Percentiles rank a stretch among this genome's conserved stretches.
phyloP scores from a whole-genome alignment of 345 rosid species.

The Stellera chamaejasme region DNA sequence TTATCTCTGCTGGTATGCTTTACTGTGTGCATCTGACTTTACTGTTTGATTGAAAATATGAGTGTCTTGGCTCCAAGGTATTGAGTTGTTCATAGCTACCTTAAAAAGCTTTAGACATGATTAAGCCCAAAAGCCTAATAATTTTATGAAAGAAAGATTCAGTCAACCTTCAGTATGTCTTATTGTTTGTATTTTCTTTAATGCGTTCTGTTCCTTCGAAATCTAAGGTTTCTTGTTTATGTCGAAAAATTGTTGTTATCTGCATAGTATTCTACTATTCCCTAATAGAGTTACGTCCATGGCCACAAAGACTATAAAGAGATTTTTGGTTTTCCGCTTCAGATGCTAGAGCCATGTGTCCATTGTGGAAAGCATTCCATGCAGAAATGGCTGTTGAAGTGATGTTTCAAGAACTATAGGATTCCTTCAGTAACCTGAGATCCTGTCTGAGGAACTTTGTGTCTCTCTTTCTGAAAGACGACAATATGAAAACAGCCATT shows the following conservation, averaged over 20 bases:
- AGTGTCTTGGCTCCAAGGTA: too few relatives aligned
- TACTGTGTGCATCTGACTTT: too few relatives aligned
- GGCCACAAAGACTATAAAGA: not conserved
- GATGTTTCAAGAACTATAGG: constrained; percentile 58
- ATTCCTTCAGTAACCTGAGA: constrained; percentile 52
- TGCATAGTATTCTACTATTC: not conserved
- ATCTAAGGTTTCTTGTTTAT: not conserved
- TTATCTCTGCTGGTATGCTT: too few relatives aligned
- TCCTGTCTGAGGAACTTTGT: constrained; percentile 45
- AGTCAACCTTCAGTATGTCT: too few relatives aligned
- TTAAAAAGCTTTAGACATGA: too few relatives aligned
- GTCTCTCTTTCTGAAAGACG: constrained; percentile 39
- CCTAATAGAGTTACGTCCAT: not conserved
- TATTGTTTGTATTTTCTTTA: too few relatives aligned
- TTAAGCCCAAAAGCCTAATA: too few relatives aligned
- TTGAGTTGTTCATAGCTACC: too few relatives aligned
- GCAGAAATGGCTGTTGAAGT: constrained; percentile 44
- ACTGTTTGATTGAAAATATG: too few relatives aligned
- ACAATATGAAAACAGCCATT: constrained; percentile 22
- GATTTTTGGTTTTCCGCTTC: constrained; percentile 23
- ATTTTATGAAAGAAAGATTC: too few relatives aligned
- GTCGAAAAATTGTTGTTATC: not conserved
- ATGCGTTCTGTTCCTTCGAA: too few relatives aligned
- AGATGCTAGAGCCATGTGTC: constrained; percentile 50
- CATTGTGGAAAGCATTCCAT: constrained; percentile 53